Evolutionary conservation across 306 rosid species (phyloP), one percentile per base, ranked within the genome.

Genomic region (Luffa acutangula): DNA sequence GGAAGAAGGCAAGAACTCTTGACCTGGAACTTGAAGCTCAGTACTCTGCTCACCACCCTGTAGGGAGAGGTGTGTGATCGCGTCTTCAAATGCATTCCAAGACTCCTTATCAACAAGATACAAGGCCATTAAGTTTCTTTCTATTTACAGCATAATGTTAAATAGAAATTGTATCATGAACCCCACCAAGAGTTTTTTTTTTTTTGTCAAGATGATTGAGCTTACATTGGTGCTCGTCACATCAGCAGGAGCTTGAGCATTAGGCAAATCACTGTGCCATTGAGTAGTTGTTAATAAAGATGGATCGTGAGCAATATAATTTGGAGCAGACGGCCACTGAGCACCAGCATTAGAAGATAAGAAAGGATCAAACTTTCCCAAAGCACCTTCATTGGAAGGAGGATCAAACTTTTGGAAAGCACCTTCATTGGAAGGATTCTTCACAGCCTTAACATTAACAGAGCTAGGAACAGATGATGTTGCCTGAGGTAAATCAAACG

Each of bases 81-180:
- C 79, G 84, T 85, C 91, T 85, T 87, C 86, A 80, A 89, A 89
- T 79, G 98, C 97, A 90, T 86, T 89, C 97, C 97, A 91, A 51
- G 88, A 72, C 91, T 89, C 82, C 84, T 89, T 69, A 78, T 53
- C 80, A 78, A 74, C 60, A 79, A 84, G 60, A 80, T 43, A 83
- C 58, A 88, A 81, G 85, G 20, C 70, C 25, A 85, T 51, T 81
- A 67, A 43, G 78, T 42, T 79, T 80, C 82, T 34, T 76, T 64
- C 75, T 54, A 83, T 76, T 80, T 79, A 78, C 20, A 73, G 78
- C 78, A 48, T 7, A 49, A 49, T 12, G 49, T 49, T 46, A 49
- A 33, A 73, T 8, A 49, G 14, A 31, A 73, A 73, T 3, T 73
- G 31, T 52, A 66, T 33, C 78, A 73, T 49, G 45, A 73, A 73